Base-by-base conservation (phyloP, 78 protist species). In the Dictyostelium brefeldianum region DNA sequence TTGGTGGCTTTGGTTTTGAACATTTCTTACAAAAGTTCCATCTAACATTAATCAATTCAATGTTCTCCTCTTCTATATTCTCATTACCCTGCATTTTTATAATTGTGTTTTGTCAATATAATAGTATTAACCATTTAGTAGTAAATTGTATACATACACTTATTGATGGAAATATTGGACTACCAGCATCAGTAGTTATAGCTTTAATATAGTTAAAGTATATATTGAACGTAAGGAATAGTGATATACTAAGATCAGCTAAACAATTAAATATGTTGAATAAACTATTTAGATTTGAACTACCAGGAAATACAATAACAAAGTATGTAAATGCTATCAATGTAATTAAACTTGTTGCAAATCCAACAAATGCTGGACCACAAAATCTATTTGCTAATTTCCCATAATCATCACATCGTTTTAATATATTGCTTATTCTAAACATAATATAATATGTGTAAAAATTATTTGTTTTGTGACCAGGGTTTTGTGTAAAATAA, bases 11-110 rank as follows among this genome's bases (percentile, higher is more conserved):
- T 15, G 48, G 48, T 78, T 54, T 78, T 20, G 46, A 31, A 20
- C 91, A 85, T 78, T 77, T 71, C 36, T 57, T 70, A 78, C 91
- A 85, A 54, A 29, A 78, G n/a, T 31, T 20, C 83, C 83, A 78
- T 54, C 17, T 78, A 3, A 47, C 15, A 48, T 51, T 64, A 50
- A 46, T 14, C 46, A 18, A 17, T 46, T 0, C 9, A 0, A 22
- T 15, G 17, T 17, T 71, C 9, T 14, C 22, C 0, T 29, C 22
- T 67, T n/a, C 31, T 67, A 36, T 36, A 36, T 36, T 36, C 43
- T 67, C 48, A 4, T 67, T 15, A 31, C 48, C 48, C 31, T 65
- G 9, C 5, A 65, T 11, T 65, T 29, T 10, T 25, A 4, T 27
- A 65, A 25, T 65, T 9, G 53, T 48, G 53, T 48, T 59, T 57